Base-by-base conservation (phyloP, 116 monocot species). In the Dioscorea cayenensis region DNA sequence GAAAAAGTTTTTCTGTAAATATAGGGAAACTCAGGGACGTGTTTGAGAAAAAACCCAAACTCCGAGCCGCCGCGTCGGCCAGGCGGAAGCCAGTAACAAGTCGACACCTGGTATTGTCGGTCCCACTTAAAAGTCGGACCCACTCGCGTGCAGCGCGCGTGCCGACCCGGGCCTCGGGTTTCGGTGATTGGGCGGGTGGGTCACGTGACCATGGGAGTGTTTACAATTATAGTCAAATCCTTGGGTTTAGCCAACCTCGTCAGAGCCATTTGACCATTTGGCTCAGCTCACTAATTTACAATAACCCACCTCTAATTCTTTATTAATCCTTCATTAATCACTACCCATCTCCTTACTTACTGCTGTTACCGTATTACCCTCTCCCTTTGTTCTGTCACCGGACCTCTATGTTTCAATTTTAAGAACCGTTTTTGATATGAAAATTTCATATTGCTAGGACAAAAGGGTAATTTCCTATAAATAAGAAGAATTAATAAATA, bases 201-300 rank as follows among this genome's bases (percentile, higher is more conserved):
- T 69, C 69, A 69, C 69, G 69, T 69, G 69, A 69, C n/a, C 18
- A 10, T 7, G 19, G 32, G 16, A 0, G 32, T 50, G 21, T 69
- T 21, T 5, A 69, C 43, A 25, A 69, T 51, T 36, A 21, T 50
- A 50, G 69, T 69, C 69, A 69, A 69, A 69, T 69, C 69, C 69
- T 69, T 69, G 69, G 69, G 69, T 0, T 69, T 50, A 51, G 50
- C 18, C 66, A 51, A 50, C 48, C 48, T 14, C 69, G 51, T 69
- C 69, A 51, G 69, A 43, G 18, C 37, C 6, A 18, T 66, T 66
- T 66, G 32, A 36, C 43, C 43, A 43, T 43, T 43, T 43, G 43
- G 43, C 6, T 43, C 2, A 43, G 43, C 7, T 12, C 7, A 10
- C 43, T 43, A 43, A 43, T 43, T 43, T 12, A 43, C 43, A 43